Evolutionary conservation across 306 rosid species (phyloP).

Genomic region (Prunus mume): DNA sequence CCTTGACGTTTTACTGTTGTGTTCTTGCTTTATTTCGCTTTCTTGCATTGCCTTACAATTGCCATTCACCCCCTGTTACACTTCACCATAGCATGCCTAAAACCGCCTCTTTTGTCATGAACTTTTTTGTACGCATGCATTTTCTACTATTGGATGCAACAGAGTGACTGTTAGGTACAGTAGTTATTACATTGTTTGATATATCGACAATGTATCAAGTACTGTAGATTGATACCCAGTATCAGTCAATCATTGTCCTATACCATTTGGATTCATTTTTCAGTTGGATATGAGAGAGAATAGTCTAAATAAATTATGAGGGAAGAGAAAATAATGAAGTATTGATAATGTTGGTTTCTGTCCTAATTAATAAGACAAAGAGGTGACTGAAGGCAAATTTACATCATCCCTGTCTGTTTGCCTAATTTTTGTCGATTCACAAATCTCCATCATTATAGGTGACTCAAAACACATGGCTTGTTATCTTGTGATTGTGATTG

Average conservation of each 20-base stretch:
- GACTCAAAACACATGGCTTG: slow-evolving; percentile 13
- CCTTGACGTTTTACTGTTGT: background rate
- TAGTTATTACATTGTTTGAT: too few relatives aligned
- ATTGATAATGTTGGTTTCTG: background rate
- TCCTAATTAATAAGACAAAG: background rate
- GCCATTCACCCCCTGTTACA: background rate
- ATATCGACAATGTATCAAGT: too few relatives aligned
- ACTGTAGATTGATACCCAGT: background rate
- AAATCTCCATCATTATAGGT: background rate
- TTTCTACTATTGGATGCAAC: background rate
- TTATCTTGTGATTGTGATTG: slow-evolving; percentile 4
- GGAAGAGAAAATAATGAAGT: background rate
- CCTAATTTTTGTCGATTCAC: background rate
- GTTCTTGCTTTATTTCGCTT: background rate
- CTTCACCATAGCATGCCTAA: slow-evolving; percentile 1
- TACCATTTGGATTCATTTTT: too few relatives aligned
- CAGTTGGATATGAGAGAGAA: background rate
- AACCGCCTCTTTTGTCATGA: background rate
- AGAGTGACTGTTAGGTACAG: too few relatives aligned
- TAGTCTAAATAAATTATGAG: background rate
- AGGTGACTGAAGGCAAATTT: background rate
- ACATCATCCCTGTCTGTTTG: background rate
- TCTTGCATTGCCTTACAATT: background rate
- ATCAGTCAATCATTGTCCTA: background rate
- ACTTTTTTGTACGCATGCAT: background rate